These are phyloP conservation scores for Pilasporangium apinafurcum DNA, from an alignment of 352 stramenopile species.

Conservation along the genomic window DNA sequence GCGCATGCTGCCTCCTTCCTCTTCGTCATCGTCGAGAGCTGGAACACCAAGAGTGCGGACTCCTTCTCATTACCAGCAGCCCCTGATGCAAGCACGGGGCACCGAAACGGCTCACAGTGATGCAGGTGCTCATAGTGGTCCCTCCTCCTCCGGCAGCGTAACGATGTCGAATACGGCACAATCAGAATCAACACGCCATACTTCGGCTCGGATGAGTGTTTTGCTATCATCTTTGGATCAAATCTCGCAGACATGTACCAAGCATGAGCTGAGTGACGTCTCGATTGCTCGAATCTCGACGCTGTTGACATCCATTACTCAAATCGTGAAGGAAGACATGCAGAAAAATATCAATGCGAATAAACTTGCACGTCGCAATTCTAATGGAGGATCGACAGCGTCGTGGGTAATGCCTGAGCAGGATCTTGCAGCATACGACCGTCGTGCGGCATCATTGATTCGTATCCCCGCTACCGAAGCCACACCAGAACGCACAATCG, in stretches of 20 bases:
- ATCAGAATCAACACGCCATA: slow-evolving; percentile 4
- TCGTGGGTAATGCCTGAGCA: slow-evolving; percentile 31
- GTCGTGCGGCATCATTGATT: no score
- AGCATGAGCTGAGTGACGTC: slow-evolving; percentile 54
- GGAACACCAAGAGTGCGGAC: not conserved
- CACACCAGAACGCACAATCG: not conserved
- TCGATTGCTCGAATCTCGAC: slow-evolving; percentile 59
- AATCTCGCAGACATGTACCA: slow-evolving; percentile 43
- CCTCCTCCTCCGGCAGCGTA: no score
- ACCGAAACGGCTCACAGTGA: no score
- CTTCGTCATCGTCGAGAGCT: no score
- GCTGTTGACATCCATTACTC: slow-evolving; percentile 54
- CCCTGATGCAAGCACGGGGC: no score
- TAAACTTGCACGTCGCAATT: slow-evolving; percentile 36
- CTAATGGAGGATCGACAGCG: slow-evolving; percentile 13
- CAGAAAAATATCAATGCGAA: slow-evolving; percentile 32
- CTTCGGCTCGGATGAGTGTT: slow-evolving; percentile 26
- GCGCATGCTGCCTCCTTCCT: slow-evolving; percentile 1
- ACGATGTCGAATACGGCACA: no score
- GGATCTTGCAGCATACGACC: slow-evolving; percentile 13
- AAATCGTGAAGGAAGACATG: slow-evolving; percentile 62
- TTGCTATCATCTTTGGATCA: slow-evolving; percentile 39
- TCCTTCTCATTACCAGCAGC: not conserved
- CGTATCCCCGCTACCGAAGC: not conserved
- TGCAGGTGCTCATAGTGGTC: no score